Evolutionary conservation across 2,329 filamentous ascomycete genomes (phyloP).

Genomic region (Xylariomycetidae sp.): DNA sequence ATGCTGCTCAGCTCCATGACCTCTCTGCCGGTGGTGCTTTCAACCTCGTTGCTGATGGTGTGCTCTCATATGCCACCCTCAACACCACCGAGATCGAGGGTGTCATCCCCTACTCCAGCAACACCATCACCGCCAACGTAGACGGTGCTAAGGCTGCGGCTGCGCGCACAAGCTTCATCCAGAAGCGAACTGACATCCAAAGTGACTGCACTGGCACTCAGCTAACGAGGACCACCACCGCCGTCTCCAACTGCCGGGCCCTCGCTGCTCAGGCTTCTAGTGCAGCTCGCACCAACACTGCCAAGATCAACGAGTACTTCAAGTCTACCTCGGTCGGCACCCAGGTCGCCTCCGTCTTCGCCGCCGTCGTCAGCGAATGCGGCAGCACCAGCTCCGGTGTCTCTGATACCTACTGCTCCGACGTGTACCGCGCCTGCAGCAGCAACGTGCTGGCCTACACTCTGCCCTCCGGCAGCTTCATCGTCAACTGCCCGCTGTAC

Average conservation of each 20-base stretch:
- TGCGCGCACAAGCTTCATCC: constrained; percentile 41
- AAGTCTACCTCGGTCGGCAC: constrained; percentile 39
- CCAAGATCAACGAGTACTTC: constrained; percentile 60
- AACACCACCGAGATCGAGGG: constrained; percentile 50
- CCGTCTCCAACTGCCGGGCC: constrained; percentile 48
- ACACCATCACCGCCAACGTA: constrained; percentile 52
- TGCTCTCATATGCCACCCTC: constrained; percentile 49
- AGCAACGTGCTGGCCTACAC: constrained; percentile 57
- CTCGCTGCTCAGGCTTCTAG: constrained; percentile 45
- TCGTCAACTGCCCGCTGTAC: constrained; percentile 59
- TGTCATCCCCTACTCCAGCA: constrained; percentile 53
- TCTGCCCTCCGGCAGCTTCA: constrained; percentile 45
- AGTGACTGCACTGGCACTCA: constrained; percentile 49
- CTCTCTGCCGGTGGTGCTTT: constrained; percentile 48
- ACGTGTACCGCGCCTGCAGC: constrained; percentile 49
- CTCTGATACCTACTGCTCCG: constrained; percentile 55
- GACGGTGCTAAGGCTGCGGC: constrained; percentile 51
- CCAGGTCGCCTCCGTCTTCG: constrained; percentile 38
- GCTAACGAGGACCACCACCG: constrained; percentile 39
- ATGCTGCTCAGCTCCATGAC: constrained; percentile 52
- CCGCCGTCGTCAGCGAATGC: constrained; percentile 49
- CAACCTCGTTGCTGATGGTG: constrained; percentile 51
- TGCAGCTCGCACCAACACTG: constrained; percentile 58
- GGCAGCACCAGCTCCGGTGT: constrained; percentile 40
- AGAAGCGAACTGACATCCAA: constrained; percentile 47